A percentile compares a stretch with the other conserved stretches of the same genome.
phyloP scores from a whole-genome alignment of 1,139 yeast species.

The Saccharomyces hybrid region DNA sequence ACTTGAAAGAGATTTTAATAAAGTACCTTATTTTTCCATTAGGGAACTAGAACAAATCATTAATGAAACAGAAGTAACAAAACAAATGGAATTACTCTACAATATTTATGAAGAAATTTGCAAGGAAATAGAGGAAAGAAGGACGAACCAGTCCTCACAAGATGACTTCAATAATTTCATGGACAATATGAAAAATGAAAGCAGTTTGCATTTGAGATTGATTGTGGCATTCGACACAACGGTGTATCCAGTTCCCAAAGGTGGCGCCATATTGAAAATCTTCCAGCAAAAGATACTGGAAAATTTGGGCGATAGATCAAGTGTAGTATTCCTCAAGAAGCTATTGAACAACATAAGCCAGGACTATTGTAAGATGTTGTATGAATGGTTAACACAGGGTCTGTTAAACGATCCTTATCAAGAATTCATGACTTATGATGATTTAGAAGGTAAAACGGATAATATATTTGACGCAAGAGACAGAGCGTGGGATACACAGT shows the following conservation, averaged over 20 bases:
- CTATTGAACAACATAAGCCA: constrained; percentile 54
- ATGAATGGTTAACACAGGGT: constrained; percentile 74
- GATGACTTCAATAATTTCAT: constrained; percentile 29
- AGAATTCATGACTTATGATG: constrained; percentile 65
- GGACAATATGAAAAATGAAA: constrained; percentile 28
- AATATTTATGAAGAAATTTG: constrained; percentile 20
- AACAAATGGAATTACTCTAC: constrained; percentile 21
- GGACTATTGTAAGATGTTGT: constrained; percentile 62
- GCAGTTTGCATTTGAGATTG: constrained; percentile 16
- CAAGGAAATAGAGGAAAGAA: constrained; percentile 21
- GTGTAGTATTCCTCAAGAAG: constrained; percentile 43
- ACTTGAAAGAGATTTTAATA: constrained; percentile 48
- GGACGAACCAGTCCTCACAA: constrained; percentile 24
- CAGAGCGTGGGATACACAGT: constrained; percentile 82
- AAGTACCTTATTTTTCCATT: constrained; percentile 47
- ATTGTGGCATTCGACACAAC: constrained; percentile 40
- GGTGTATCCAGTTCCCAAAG: constrained; percentile 53
- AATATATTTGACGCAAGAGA: constrained; percentile 44
- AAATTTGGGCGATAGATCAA: constrained; percentile 59
- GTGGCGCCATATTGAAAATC: constrained; percentile 56
- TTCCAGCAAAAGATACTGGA: constrained; percentile 51
- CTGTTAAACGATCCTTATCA: constrained; percentile 68
- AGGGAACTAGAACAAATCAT: constrained; percentile 40
- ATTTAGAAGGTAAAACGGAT: constrained; percentile 25
- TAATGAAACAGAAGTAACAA: constrained; percentile 20